A percentile compares a stretch with the other conserved stretches of the same genome.
Conservation (phyloP, 1,284 basidiomycete species). For the Tylopilus sp. region DNA sequence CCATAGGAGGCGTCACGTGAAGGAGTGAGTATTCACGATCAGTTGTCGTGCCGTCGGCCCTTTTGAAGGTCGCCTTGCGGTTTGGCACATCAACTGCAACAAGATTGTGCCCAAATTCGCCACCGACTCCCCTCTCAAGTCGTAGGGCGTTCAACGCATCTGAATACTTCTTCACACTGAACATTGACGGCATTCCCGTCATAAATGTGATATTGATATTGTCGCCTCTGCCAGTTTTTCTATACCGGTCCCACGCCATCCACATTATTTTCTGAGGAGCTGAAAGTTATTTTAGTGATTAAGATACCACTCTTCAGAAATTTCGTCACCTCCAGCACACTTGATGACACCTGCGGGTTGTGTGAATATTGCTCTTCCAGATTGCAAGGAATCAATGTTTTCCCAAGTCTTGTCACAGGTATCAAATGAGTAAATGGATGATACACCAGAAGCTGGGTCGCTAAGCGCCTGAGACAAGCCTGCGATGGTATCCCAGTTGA, state of each 20-base stretch:
- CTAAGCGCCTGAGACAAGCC: constrained; percentile 79
- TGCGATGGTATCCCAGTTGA: constrained; percentile 77
- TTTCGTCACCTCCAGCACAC: constrained; percentile 79
- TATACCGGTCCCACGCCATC: constrained; percentile 86
- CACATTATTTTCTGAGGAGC: constrained; percentile 94
- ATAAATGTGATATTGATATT: constrained; percentile 79
- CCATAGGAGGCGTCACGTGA: constrained; percentile 92
- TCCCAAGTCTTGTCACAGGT: constrained; percentile 87
- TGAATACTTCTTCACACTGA: constrained; percentile 88
- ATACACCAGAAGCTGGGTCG: constrained; percentile 79
- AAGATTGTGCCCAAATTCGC: constrained; percentile 83
- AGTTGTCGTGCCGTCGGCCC: constrained; percentile 62
- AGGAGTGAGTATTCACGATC: constrained; percentile 80
- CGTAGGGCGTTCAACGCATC: constrained; percentile 82
- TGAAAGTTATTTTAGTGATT: constrained; percentile 31
- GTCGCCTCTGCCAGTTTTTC: constrained; percentile 54
- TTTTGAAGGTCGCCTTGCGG: constrained; percentile 84
- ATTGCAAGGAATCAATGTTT: constrained; percentile 72
- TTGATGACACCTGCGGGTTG: constrained; percentile 95
- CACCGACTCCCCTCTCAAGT: constrained; percentile 76
- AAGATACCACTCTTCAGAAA: not conserved
- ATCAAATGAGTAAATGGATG: constrained; percentile 90
- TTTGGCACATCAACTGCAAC: constrained; percentile 68
- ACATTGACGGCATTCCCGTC: constrained; percentile 95
- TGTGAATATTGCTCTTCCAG: constrained; percentile 90